A percentile compares a stretch with the other conserved stretches of the same genome.
Conservation (phyloP, 2,329 filamentous ascomycete species). For the Chalaropsis ovoidea region DNA sequence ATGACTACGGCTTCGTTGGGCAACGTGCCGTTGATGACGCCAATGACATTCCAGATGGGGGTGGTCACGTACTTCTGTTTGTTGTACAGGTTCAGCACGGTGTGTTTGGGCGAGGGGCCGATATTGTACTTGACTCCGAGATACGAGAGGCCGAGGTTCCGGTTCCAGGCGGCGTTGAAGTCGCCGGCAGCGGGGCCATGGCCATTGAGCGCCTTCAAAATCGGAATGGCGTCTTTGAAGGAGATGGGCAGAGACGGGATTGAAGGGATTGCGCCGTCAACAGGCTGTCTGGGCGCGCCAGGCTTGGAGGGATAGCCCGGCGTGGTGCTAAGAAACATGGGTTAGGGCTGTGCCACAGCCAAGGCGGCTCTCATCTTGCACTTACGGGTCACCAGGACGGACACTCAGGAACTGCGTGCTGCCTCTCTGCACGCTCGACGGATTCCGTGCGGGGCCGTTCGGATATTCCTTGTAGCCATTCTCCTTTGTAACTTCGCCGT, state of each 20-base stretch:
- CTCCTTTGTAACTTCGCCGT: slow-evolving; percentile 68
- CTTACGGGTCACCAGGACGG: slow-evolving; percentile 57
- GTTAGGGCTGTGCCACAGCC: not conserved
- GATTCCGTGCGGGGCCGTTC: slow-evolving; percentile 74
- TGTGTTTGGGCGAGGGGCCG: slow-evolving; percentile 63
- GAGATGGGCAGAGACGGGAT: slow-evolving; percentile 92
- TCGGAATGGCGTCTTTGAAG: slow-evolving; percentile 72
- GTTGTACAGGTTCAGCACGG: slow-evolving; percentile 65
- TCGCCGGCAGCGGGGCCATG: slow-evolving; percentile 68
- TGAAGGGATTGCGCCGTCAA: slow-evolving; percentile 59
- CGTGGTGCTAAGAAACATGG: slow-evolving; percentile 50
- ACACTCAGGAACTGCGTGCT: slow-evolving; percentile 72
- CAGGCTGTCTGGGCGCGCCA: slow-evolving; percentile 64
- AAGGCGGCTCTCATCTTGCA: not conserved
- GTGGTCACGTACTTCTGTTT: slow-evolving; percentile 74
- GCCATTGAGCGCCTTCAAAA: slow-evolving; percentile 83
- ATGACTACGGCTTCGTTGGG: slow-evolving; percentile 77
- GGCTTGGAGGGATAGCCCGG: slow-evolving; percentile 90
- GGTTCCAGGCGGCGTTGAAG: slow-evolving; percentile 61
- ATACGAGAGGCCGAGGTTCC: slow-evolving; percentile 61
- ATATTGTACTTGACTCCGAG: slow-evolving; percentile 78
- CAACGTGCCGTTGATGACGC: slow-evolving; percentile 78
- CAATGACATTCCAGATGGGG: slow-evolving; percentile 84
- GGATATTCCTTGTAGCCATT: slow-evolving; percentile 75
- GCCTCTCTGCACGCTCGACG: slow-evolving; percentile 80